Conservation (phyloP, 345 rosid genomes). For the Eucalyptus sp. region DNA sequence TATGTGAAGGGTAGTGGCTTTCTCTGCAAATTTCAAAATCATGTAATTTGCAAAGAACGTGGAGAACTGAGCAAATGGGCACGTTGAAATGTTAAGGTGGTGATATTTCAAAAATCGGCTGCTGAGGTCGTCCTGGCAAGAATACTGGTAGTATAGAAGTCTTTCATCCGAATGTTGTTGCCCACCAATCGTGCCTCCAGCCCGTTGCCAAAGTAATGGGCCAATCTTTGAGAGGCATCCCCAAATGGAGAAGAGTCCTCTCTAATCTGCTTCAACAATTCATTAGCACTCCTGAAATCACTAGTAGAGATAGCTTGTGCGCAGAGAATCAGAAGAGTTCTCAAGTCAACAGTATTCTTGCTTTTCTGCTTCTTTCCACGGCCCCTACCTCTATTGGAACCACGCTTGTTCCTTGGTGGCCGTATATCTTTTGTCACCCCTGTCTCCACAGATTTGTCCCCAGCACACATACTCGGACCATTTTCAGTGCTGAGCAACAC, state of each 20-base stretch:
- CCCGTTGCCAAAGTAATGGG: constrained; percentile 75
- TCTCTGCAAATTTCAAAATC: constrained; percentile 41
- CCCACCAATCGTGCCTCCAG: constrained; percentile 73
- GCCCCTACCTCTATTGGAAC: neutral
- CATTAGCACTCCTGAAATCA: constrained; percentile 55
- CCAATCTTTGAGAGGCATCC: constrained; percentile 69
- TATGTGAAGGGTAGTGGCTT: constrained; percentile 56
- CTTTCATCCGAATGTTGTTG: constrained; percentile 14
- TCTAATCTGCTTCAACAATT: constrained; percentile 68
- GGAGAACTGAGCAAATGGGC: constrained; percentile 58
- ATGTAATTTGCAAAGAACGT: constrained; percentile 34
- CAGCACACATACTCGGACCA: neutral
- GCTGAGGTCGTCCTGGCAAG: constrained; percentile 10
- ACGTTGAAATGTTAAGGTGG: constrained; percentile 28
- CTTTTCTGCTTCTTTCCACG: constrained; percentile 1
- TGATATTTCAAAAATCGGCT: constrained; percentile 50
- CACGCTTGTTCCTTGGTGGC: neutral
- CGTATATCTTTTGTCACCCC: neutral
- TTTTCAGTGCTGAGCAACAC: constrained; percentile 6
- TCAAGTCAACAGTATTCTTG: constrained; percentile 31
- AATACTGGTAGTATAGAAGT: constrained; percentile 11
- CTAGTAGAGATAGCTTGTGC: constrained; percentile 67
- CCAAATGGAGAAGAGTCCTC: constrained; percentile 57
- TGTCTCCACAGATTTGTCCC: neutral
- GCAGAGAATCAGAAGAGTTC: constrained; percentile 50